Base-by-base conservation (phyloP, 1,284 basidiomycete species). In the Boletellus deceptivus region DNA sequence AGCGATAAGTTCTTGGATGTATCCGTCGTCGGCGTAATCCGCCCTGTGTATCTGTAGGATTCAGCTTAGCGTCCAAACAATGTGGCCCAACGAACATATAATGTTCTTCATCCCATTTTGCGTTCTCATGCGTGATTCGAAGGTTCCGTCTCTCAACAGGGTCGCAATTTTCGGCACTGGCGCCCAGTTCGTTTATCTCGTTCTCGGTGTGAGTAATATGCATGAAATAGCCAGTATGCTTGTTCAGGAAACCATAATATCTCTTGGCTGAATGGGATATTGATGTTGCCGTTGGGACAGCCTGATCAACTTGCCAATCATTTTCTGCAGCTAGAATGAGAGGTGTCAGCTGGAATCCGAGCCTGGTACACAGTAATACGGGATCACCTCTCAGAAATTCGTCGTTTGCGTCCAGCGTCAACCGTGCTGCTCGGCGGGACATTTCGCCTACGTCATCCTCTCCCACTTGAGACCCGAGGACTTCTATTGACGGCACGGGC, bases 21-120 rank as follows among this genome's bases (percentile, higher is more conserved):
- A 77, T 50, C 82, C 83, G 57, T 86, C 81, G 50, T 91, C 87
- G 36, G 78, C 81, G 61, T 77, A 90, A 67, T 92, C 89, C 6
- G 88, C 89, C 75, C 89, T 91, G 56, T 25, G 57, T 33, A 43
- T 50, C 31, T 27, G 43, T 48, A 43, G 39, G 39, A 40, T 46
- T 37, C 22, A 33, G 39, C 35, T 37, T 8, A 18, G 48, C 18
- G 17, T 25, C 24, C 20, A 43, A 50, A 48, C 20, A 46, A 46
- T 18, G 14, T 31, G 41, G 50, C 46, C 43, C 27, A 31, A 63
- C 80, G 49, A 64, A 89, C 89, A 90, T 83, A 61, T 91, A 92
- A 67, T 91, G 75, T 59, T 91, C 88, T 61, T 82, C 82, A 59
- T 91, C 84, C 78, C 84, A 92, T 68, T 90, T 90, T 35, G 77